Evolutionary conservation across 2,329 filamentous ascomycete species (phyloP).

Genomic region (Colletotrichum sansevieriae): DNA sequence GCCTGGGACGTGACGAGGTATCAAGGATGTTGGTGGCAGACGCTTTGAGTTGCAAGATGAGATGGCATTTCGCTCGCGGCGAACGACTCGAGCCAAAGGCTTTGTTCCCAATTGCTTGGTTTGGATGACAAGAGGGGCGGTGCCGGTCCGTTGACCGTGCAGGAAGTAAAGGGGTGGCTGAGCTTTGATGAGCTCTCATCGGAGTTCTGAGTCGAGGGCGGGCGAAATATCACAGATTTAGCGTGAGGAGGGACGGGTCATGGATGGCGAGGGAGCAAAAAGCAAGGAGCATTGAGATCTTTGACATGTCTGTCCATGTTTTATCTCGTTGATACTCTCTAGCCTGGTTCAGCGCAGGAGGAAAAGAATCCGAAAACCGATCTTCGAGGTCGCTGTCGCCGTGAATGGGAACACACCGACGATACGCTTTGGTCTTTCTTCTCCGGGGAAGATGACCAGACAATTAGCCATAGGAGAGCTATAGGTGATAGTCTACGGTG

Average conservation of each 20-base stretch:
- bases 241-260: conserved; percentile 1
- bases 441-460: not conserved
- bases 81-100: conserved; percentile 26
- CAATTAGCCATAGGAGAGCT: conserved; percentile 1
- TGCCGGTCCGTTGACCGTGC: conserved; percentile 34
- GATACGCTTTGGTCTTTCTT: conserved; percentile 12
- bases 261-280: conserved; percentile 6
- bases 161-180: conserved; percentile 34
- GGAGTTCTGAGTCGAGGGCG: conserved; percentile 24
- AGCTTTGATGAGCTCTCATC: conserved; percentile 29
- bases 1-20: conserved; percentile 26
- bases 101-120: conserved; percentile 14
- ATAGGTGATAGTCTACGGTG: not conserved
- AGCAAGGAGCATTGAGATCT: conserved; percentile 1
- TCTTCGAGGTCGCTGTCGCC: conserved; percentile 6
- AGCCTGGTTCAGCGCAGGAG: conserved; percentile 5
- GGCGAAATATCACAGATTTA: conserved; percentile 4
- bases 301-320: conserved; percentile 17
- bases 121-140: conserved; percentile 36
- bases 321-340: conserved; percentile 4
- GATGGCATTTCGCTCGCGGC: conserved; percentile 34
- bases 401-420: conserved; percentile 3
- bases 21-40: conserved; percentile 37
- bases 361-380: conserved; percentile 20
- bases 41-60: conserved; percentile 40